Evolutionary conservation across 768 basidiomycete species (phyloP), one percentile per base, ranked within the genome.

Genomic region (Brasilioporus rufonigricans): DNA sequence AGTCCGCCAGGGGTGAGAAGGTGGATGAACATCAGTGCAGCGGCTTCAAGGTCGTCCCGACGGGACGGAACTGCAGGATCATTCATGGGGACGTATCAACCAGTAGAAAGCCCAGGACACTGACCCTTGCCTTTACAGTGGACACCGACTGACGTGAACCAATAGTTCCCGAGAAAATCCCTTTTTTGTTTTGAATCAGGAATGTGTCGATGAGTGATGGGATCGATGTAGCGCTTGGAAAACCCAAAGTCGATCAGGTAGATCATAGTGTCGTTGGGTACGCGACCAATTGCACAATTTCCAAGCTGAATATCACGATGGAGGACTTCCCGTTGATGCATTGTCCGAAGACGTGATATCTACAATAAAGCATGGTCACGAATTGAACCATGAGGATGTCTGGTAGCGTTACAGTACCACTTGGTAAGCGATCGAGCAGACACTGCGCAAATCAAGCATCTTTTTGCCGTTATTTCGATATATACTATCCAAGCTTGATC

Each of bases 231-330:
- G 31, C 78, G 79, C 63, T 90, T 91, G 18, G 88, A 88, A 67
- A 91, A 91, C 14, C 89, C 89, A 65, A 91, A 91, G 67, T 91
- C 89, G 61, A 91, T 91, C 87, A 91, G 86, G 63, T 89, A 91
- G 57, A 91, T 75, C 35, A 71, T 77, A 48, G 76, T 76, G 14
- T 86, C 76, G 57, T 87, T 73, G 1, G 85, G 82, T 4, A 77
- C 69, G 46, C 78, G 73, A 14, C 89, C 89, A 49, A 90, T 66
- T 4, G 81, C 83, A 60, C 84, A 86, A 65, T 91, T 91, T 2
- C 89, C 89, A 8, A 90, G 79, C 57, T 91, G 89, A 47, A 91
- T 85, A 58, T 91, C 89, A 9, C 89, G 81, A 63, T 91, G 89
- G 29, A 91, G 74, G 33, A 91, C 76, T 13, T 87, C 89, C 29